phyloP scores from a whole-genome alignment of 805 yeast genomes.

The Ogataea methanolica region DNA sequence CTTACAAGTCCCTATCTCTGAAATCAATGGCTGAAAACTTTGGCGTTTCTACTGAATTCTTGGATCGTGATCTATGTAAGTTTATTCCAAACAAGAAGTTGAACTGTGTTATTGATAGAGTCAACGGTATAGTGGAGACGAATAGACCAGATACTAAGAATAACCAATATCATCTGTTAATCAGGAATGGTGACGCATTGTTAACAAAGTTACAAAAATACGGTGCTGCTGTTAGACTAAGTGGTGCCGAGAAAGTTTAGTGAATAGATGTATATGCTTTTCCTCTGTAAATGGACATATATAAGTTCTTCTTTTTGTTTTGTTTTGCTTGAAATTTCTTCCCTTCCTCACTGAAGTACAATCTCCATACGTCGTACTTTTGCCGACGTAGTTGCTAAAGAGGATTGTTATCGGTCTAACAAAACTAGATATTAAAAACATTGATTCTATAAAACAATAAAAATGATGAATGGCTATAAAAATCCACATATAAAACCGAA shows the following conservation, averaged over 20 bases:
- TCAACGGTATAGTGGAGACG: conserved; percentile 91
- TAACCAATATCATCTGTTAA: conserved; percentile 81
- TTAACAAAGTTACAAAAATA: conserved; percentile 94
- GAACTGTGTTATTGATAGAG: conserved; percentile 93
- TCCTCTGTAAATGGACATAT: not conserved
- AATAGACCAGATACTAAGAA: conserved; percentile 96
- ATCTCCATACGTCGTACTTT: too few species aligned
- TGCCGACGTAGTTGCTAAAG: too few species aligned
- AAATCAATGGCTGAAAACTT: conserved; percentile 93
- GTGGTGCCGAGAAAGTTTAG: conserved; percentile 76
- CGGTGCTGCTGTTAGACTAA: conserved; percentile 93
- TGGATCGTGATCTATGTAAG: conserved; percentile 82
- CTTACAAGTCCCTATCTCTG: conserved; percentile 84
- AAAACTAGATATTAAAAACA: too few species aligned
- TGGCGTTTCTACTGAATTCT: conserved; percentile 81
- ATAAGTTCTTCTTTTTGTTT: not conserved
- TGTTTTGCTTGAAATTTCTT: not conserved
- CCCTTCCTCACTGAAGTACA: too few species aligned
- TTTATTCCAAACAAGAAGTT: conserved; percentile 91
- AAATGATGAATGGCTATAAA: too few species aligned
- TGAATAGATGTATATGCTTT: not conserved
- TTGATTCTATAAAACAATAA: too few species aligned
- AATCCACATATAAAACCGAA: too few species aligned
- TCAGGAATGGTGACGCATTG: conserved; percentile 88
- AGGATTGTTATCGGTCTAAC: too few species aligned